Conservation (phyloP, 2,329 filamentous ascomycete species). For the Penicillium oxalicum region DNA sequence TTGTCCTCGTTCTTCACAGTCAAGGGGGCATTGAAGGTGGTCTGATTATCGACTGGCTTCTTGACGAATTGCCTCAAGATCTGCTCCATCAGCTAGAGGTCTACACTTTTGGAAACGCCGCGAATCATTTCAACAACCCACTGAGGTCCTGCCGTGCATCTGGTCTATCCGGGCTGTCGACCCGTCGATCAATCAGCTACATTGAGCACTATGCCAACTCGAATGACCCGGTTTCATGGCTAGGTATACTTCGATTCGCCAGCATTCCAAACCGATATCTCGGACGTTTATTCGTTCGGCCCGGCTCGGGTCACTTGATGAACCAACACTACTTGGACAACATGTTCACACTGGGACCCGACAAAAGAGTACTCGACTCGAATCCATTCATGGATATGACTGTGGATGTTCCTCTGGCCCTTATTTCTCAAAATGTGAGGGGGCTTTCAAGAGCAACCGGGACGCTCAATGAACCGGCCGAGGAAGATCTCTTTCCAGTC, state of each 20-base stretch:
- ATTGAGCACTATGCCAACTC: conserved; percentile 77
- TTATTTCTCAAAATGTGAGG: background rate
- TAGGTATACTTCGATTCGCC: conserved; percentile 66
- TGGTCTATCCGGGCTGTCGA: background rate
- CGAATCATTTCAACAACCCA: conserved; percentile 78
- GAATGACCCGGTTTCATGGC: conserved; percentile 66
- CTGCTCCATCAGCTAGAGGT: conserved; percentile 65
- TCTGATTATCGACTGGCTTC: conserved; percentile 68
- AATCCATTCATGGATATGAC: conserved; percentile 34
- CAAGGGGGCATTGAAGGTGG: conserved; percentile 72
- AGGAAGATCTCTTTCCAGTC: conserved; percentile 11
- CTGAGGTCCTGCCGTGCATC: conserved; percentile 35
- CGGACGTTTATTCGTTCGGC: conserved; percentile 45
- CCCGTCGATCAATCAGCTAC: conserved; percentile 48
- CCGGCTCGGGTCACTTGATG: conserved; percentile 38
- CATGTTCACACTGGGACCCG: conserved; percentile 37
- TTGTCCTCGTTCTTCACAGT: conserved; percentile 69
- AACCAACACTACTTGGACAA: conserved; percentile 42
- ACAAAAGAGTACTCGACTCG: conserved; percentile 21
- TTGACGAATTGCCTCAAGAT: conserved; percentile 63
- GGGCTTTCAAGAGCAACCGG: background rate
- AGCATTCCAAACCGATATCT: conserved; percentile 44
- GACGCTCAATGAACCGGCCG: conserved; percentile 4
- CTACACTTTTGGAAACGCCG: conserved; percentile 69
- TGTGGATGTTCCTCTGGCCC: conserved; percentile 14